Evolutionary conservation across 495 filamentous ascomycete species (phyloP), one percentile per base, ranked within the genome.

Genomic region (Penicillium diatomitis): DNA sequence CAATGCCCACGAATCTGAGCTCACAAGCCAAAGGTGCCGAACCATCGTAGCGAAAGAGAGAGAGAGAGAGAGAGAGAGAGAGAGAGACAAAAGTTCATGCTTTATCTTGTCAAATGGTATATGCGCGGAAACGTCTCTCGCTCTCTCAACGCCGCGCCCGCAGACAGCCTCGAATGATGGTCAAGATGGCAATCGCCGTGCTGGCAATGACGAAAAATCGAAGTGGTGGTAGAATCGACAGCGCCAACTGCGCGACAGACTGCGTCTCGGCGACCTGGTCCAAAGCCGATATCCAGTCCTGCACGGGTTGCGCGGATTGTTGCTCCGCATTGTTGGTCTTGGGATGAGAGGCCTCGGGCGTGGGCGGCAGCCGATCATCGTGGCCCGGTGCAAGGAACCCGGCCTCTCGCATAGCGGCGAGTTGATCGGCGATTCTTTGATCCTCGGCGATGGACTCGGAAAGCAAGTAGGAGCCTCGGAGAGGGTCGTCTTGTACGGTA

Each of bases 371-470:
- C 20, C 20, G 20, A 20, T 20, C 20, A 20, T 20, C 20, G 20
- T 20, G 20, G 20, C 20, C 20, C 20, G 20, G 20, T 2, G 41
- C 12, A 0, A 53, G 9, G 28, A 47, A 46, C 10, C 52, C 55
- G 7, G 58, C 52, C 29, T 61, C 55, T 30, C 52, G 58, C 44
- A 58, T 44, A 6, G 52, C 37, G 6, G 36, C 40, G 32, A 53
- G 10, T 6, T 29, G 28, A 5, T 30, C 44, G 32, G 46, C 48
- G 35, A 58, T 36, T 41, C 58, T 55, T 2, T 49, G 41, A 7
- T 50, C 39, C 20, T 61, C 58, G 1, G 50, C 52, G 0, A 58
- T 12, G 4, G 55, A 58, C 20, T 61, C 58, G 4, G 52, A 55
- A 36, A 58, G 58, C 33, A 53, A 61, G 32, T 49, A 58, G 9